Conservation (phyloP, 257 asterid genomes). For the Nicotiana sylvestris region DNA sequence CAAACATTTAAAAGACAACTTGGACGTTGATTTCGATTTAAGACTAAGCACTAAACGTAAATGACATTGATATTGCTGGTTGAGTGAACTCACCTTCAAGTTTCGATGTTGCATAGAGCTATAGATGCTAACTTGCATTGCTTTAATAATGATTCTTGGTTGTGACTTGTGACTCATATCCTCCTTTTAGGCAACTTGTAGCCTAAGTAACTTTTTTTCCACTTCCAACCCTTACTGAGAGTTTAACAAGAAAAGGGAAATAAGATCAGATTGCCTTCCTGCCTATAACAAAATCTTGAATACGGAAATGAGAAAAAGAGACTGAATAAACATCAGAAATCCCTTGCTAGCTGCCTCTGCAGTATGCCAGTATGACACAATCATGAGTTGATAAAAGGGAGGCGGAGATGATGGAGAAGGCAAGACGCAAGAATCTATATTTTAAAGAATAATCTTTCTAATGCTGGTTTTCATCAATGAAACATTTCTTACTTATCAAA, state of each 20-base stretch:
- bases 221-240: background rate
- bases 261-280: background rate
- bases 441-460: background rate
- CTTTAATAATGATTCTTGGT: background rate
- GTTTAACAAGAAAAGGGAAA: background rate
- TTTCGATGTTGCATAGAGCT: background rate
- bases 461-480: background rate
- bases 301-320: background rate
- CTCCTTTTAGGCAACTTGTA: background rate
- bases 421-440: background rate
- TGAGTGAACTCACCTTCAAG: background rate
- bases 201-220: constrained; percentile 4
- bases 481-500: background rate
- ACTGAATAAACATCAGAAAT: background rate
- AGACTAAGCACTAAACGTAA: background rate
- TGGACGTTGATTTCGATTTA: background rate
- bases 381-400: background rate
- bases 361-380: background rate
- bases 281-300: background rate
- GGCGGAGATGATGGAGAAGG: background rate
- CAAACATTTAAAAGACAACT: background rate
- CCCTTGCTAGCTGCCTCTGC: background rate
- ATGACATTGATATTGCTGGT: background rate
- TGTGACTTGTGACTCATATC: background rate
- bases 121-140: background rate